A percentile compares a stretch with the other conserved stretches of the same genome.
Evolutionary conservation across 768 basidiomycete genomes (phyloP).

Genomic region (Tricholoma sp.): DNA sequence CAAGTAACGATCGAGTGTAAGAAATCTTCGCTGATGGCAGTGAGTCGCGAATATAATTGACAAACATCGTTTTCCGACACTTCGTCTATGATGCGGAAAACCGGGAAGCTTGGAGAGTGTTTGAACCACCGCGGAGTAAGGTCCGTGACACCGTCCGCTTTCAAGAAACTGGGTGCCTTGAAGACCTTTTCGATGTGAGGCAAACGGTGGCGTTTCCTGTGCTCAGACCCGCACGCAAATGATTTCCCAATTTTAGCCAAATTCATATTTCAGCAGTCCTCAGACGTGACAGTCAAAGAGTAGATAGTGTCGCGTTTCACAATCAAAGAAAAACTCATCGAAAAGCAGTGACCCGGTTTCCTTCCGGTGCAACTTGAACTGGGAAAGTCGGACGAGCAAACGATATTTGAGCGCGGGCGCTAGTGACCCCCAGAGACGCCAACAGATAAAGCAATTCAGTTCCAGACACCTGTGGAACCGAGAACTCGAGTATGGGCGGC

Average conservation of each 20-base stretch:
- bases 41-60: neutral
- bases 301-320: too few species aligned
- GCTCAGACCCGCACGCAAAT: neutral
- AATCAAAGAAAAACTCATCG: neutral
- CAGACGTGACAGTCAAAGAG: neutral
- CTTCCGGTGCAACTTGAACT: neutral
- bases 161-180: too few species aligned
- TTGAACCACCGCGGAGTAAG: neutral
- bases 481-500: neutral
- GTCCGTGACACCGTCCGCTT: neutral
- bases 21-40: neutral
- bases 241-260: neutral
- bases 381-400: neutral
- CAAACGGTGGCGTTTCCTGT: neutral
- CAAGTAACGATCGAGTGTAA: neutral
- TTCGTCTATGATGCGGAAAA: neutral
- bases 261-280: neutral
- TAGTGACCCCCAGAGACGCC: neutral
- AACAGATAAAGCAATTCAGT: neutral
- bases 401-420: neutral
- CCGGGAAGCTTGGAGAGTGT: neutral
- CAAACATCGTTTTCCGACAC: neutral
- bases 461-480: too few species aligned
- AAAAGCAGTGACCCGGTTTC: neutral
- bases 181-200: too few species aligned